Conservation (phyloP, 345 rosid species). For the Euphorbia tirucalli region DNA sequence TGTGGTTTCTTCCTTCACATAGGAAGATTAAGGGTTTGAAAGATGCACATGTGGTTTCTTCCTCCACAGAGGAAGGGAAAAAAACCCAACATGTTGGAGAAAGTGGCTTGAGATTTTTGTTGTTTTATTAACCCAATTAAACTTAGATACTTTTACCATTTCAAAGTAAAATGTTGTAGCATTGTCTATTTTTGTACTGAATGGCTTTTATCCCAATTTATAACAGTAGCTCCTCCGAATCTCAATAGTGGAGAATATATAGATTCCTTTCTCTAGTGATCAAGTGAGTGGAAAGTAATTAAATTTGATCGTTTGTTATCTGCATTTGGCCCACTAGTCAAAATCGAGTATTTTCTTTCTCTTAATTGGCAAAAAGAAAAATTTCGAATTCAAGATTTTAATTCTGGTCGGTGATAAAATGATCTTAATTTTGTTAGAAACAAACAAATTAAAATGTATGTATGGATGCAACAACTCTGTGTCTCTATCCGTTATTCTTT, state of each 20-base stretch:
- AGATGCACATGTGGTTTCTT: too few relatives aligned
- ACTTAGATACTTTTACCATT: background rate
- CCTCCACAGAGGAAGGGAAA: too few relatives aligned
- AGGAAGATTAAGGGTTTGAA: too few relatives aligned
- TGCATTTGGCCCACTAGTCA: slow-evolving; percentile 23
- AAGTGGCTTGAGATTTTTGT: background rate
- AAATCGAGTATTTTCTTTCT: too few relatives aligned
- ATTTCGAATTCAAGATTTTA: background rate
- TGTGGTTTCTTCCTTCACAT: too few relatives aligned
- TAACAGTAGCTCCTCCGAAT: slow-evolving; percentile 6
- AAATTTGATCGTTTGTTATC: slow-evolving; percentile 7
- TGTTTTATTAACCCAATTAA: background rate
- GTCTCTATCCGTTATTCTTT: background rate
- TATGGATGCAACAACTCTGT: background rate
- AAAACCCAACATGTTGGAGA: too few relatives aligned
- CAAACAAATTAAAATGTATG: background rate
- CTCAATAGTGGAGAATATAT: slow-evolving; percentile 34
- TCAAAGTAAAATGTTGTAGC: background rate
- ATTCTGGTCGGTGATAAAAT: background rate
- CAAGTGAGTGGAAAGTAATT: slow-evolving; percentile 28
- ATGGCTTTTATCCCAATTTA: slow-evolving; percentile 9
- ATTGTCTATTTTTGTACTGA: slow-evolving; percentile 4
- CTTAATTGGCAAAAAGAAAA: background rate
- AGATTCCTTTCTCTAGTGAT: slow-evolving; percentile 26
- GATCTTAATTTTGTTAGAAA: background rate